phyloP scores from a whole-genome alignment of 1,284 basidiomycete species.

The Phellopilus nigrolimitatus region DNA sequence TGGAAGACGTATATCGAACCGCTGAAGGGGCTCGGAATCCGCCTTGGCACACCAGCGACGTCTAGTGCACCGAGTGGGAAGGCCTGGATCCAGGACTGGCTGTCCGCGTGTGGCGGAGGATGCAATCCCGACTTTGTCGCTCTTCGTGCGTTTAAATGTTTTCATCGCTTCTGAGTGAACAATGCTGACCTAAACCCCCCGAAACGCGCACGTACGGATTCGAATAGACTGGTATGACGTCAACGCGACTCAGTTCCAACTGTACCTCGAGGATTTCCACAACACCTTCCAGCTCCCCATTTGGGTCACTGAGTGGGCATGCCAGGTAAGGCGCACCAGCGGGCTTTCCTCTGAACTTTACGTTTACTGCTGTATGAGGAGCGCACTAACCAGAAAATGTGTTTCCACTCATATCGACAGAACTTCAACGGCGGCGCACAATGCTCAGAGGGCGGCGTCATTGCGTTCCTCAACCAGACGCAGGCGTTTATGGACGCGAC shows the following conservation, averaged over 20 bases:
- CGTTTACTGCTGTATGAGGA: neutral
- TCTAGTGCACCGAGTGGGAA: constrained; percentile 36
- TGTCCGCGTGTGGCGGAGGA: constrained; percentile 31
- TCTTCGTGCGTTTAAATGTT: constrained; percentile 28
- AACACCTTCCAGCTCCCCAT: constrained; percentile 33
- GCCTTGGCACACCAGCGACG: constrained; percentile 39
- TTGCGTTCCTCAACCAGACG: constrained; percentile 38
- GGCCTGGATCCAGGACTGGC: constrained; percentile 39
- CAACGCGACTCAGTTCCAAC: constrained; percentile 34
- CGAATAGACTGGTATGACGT: constrained; percentile 36
- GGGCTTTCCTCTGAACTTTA: neutral
- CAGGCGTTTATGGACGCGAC: constrained; percentile 38
- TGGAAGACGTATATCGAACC: constrained; percentile 35
- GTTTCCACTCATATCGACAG: constrained; percentile 20
- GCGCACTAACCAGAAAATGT: neutral
- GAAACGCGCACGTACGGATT: neutral
- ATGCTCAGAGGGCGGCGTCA: constrained; percentile 33
- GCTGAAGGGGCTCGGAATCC: constrained; percentile 30
- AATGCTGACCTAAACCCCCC: neutral
- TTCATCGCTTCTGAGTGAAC: neutral
- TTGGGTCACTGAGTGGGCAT: constrained; percentile 43
- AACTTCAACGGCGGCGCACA: constrained; percentile 35
- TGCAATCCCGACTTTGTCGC: constrained; percentile 42
- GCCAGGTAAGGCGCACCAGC: constrained; percentile 26
- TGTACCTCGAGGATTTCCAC: constrained; percentile 38